Percentiles rank a stretch among this genome's conserved stretches.
These are phyloP conservation scores for Venturia carpophila DNA, from an alignment of 2,329 filamentous ascomycete species.

Conservation along the genomic window DNA sequence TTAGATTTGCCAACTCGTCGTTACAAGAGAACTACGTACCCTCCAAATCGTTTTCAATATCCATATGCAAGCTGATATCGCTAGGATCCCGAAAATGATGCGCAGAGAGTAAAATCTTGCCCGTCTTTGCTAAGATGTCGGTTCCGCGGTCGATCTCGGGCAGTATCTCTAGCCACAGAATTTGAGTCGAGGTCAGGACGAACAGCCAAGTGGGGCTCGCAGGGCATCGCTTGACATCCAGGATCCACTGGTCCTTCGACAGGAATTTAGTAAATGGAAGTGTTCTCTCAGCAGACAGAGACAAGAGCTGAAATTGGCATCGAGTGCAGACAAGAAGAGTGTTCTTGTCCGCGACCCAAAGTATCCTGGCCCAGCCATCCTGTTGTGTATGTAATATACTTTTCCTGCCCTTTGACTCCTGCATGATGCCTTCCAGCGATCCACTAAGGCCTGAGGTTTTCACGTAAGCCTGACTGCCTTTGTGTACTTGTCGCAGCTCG, in stretches of 20 bases:
- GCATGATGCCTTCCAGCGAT: conserved; percentile 18
- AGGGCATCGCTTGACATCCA: conserved; percentile 49
- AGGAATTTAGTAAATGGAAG: background rate
- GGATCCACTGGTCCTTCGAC: conserved; percentile 22
- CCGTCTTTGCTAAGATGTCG: conserved; percentile 23
- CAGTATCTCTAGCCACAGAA: conserved; percentile 32
- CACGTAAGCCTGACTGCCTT: conserved; percentile 25
- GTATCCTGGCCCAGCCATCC: conserved; percentile 45
- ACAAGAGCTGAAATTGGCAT: conserved; percentile 21
- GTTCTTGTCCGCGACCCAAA: conserved; percentile 41
- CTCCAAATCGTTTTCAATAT: conserved; percentile 1
- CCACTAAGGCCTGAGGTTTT: background rate
- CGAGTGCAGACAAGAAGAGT: conserved; percentile 49
- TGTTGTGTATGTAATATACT: conserved; percentile 20
- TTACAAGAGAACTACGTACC: background rate
- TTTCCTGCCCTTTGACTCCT: conserved; percentile 30
- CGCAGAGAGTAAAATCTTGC: conserved; percentile 38
- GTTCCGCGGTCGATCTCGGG: conserved; percentile 24
- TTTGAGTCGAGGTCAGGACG: conserved; percentile 48
- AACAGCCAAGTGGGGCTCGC: conserved; percentile 44
- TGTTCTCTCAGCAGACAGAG: background rate
- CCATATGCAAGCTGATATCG: conserved; percentile 36
- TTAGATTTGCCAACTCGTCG: background rate
- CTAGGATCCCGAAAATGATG: conserved; percentile 47
- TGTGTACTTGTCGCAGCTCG: conserved; percentile 40